Base-by-base conservation (phyloP, 129 eudicot species). In the Gnaphalium uliginosum region DNA sequence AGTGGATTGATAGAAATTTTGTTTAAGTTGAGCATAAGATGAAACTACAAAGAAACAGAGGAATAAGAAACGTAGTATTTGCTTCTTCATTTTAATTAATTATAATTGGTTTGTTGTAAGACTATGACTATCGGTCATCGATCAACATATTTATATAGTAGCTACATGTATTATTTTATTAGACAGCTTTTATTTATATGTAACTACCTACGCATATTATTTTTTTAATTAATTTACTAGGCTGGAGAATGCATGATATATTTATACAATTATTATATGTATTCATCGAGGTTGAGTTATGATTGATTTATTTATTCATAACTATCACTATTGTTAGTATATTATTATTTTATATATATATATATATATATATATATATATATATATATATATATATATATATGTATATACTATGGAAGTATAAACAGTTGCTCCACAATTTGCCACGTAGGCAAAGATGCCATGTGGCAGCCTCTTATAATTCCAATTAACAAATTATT, bases 11-110 rank as follows among this genome's bases (percentile, higher is more conserved):
- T 89, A 92, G 88, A 87, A 92, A 48, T 87, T 78, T 8, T 78
- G 81, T 66, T 79, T 85, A 26, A 92, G 90, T 74, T 85, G 90
- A 81, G 90, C 85, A 66, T n/a, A 29, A 9, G 85, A 69, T 41
- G 79, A 64, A 41, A 58, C 72, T 53, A 84, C 58, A 4, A 81
- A 73, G 56, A 86, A 76, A 37, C 79, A 66, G 50, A 87, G 72
- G 25, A 78, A 46, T 66, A 84, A 74, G 18, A 73, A 69, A 63
- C 84, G 68, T 39, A 76, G 23, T 10, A 79, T 68, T 72, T 84
- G 82, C 21, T 39, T 82, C 72, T 72, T 75, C 81, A 75, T 78
- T 22, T 25, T 53, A 59, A 11, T 68, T 46, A 30, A 2, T 78
- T 25, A 13, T 70, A 68, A 64, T 19, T 19, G 64, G 27, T 63